These are phyloP conservation scores for Apiospora sp. DNA, from an alignment of 2,329 filamentous ascomycete species.

Conservation along the genomic window DNA sequence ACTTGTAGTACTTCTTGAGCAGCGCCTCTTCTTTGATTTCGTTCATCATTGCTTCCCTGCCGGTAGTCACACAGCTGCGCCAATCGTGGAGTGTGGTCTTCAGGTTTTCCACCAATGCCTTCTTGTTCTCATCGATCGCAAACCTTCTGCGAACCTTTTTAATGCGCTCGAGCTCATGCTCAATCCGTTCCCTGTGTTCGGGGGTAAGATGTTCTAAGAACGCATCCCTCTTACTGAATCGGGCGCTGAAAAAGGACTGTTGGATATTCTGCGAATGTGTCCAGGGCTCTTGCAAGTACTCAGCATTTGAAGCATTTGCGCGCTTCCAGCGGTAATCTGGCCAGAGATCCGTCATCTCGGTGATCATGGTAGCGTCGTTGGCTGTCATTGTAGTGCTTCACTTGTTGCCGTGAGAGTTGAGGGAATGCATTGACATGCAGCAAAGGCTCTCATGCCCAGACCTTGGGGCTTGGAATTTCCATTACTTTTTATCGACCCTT, in stretches of 20 bases:
- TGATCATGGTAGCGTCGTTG: no score
- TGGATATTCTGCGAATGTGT: neutral
- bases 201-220: slow-evolving; percentile 4
- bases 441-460: neutral
- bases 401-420: neutral
- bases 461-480: neutral
- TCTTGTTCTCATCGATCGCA: neutral
- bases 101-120: neutral
- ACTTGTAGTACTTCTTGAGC: neutral
- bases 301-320: neutral
- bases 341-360: neutral
- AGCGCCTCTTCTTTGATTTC: neutral
- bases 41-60: neutral
- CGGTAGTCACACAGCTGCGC: neutral
- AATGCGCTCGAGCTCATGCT: slow-evolving; percentile 18
- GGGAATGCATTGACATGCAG: neutral
- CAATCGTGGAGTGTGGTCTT: neutral
- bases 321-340: neutral
- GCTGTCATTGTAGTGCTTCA: neutral
- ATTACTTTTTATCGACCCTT: neutral
- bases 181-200: neutral
- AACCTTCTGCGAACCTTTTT: neutral
- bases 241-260: slow-evolving; percentile 6
- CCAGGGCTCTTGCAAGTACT: slow-evolving; percentile 9
- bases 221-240: neutral